Base-by-base conservation (phyloP, 805 yeast genomes). In the Sugiyamaella qingdaonensis region DNA sequence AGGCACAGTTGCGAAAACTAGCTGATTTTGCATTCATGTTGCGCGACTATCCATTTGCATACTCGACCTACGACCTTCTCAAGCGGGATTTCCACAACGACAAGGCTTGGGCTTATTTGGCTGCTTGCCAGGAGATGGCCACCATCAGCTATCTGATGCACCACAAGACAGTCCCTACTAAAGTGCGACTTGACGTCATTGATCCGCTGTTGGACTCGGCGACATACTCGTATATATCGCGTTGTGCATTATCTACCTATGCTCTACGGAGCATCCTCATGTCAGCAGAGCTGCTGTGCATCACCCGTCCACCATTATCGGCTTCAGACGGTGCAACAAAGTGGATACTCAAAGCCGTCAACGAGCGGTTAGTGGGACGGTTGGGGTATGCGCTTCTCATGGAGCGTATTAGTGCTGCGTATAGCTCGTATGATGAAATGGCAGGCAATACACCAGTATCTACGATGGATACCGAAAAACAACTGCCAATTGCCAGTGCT, bases 1-100 rank as follows among this genome's bases (percentile, higher is more conserved):
- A 89, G 61, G 86, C 88, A 64, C 75, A 80, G 42, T 75, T 90
- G 27, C 74, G 98, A 48, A 85, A 86, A 64, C 72, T 92, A 27
- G 98, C 95, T 0, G 99, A 94, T 67, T 88, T 95, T 88, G 82
- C 90, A 5, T 82, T 92, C 62, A 88, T 94, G 82, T 70, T 91
- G n/a, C 79, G 90, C 35, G 97, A 94, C 71, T 92, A 86, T 74
- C 84, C 84, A 65, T 82, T 81, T 54, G 94, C 97, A 2, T 85
- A 86, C 63, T 74, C 86, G 1, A 86, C 89, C 1, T 92, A 92
- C 66, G 98, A 92, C 55, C 66, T 88, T 48, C 76, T 89, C 36
- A 84, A 85, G 55, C 85, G 86, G 62, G 97, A 91, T 65, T 84
- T 84, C 59, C 73, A 80, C 37, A 78, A 80, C 54, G 94, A 86